phyloP scores from a whole-genome alignment of 1,284 basidiomycete species.

The Ustanciosporium gigantosporum region DNA sequence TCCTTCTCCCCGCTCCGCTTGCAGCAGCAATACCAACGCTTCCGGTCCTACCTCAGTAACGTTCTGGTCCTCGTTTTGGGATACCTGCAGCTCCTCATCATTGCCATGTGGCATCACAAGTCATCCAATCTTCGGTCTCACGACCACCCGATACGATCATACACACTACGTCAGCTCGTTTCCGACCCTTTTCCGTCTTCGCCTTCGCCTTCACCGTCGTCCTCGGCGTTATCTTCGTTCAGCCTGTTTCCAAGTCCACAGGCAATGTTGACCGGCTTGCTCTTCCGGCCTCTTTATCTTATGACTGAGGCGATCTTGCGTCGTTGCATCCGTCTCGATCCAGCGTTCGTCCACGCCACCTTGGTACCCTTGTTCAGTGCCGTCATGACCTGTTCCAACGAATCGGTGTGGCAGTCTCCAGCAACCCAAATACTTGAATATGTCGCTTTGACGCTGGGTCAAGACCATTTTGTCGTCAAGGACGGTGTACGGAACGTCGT shows the following conservation, averaged over 20 bases:
- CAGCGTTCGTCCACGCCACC: conserved; percentile 34
- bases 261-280: neutral
- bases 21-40: neutral
- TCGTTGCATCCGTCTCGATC: conserved; percentile 5
- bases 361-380: conserved; percentile 50
- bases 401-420: conserved; percentile 37
- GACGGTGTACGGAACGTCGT: conserved; percentile 55
- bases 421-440: conserved; percentile 57
- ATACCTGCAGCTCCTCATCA: conserved; percentile 48
- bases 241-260: neutral
- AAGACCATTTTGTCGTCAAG: conserved; percentile 50
- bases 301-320: conserved; percentile 13
- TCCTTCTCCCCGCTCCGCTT: neutral
- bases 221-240: too few species aligned
- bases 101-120: conserved; percentile 40
- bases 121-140: conserved; percentile 39
- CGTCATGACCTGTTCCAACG: conserved; percentile 45
- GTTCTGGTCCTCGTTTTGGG: conserved; percentile 31
- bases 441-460: conserved; percentile 50
- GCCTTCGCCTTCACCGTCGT: too few species aligned
- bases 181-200: conserved; percentile 7
- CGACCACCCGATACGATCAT: conserved; percentile 21
- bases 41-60: conserved; percentile 10
- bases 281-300: neutral
- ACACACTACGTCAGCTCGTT: conserved; percentile 25